phyloP scores from a whole-genome alignment of 768 basidiomycete species.

The Tricholoma sp. region DNA sequence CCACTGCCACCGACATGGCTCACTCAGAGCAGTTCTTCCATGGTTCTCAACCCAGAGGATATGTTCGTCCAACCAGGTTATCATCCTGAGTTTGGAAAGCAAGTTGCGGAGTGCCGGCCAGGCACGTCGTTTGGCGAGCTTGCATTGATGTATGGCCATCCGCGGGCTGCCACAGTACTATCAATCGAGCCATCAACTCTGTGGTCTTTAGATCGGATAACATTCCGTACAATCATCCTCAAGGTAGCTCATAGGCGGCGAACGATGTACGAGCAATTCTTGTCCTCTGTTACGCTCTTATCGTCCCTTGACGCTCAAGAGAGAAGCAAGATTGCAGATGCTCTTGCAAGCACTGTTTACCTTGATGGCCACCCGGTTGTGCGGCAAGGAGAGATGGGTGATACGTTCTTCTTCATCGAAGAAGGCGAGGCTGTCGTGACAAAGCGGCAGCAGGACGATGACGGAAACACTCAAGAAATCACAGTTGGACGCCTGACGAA shows the following conservation, averaged over 20 bases:
- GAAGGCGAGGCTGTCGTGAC: slow-evolving; percentile 88
- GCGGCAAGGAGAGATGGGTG: slow-evolving; percentile 89
- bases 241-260: slow-evolving; percentile 87
- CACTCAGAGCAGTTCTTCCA: slow-evolving; percentile 35
- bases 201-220: slow-evolving; percentile 96
- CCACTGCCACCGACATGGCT: slow-evolving; percentile 59
- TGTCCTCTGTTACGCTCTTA: slow-evolving; percentile 85
- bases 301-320: slow-evolving; percentile 83
- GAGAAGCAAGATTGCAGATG: slow-evolving; percentile 96
- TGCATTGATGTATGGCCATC: slow-evolving; percentile 97
- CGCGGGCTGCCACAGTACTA: slow-evolving; percentile 90
- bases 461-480: slow-evolving; percentile 57
- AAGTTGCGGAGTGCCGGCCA: slow-evolving; percentile 79
- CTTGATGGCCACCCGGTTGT: slow-evolving; percentile 86
- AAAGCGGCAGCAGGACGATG: slow-evolving; percentile 59
- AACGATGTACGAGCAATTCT: slow-evolving; percentile 95
- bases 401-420: slow-evolving; percentile 97
- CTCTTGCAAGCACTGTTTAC: slow-evolving; percentile 79
- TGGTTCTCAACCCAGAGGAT: slow-evolving; percentile 37
- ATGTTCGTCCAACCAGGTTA: slow-evolving; percentile 60
- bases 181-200: slow-evolving; percentile 78
- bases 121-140: slow-evolving; percentile 93
- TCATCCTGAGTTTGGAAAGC: slow-evolving; percentile 69
- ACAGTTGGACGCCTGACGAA: slow-evolving; percentile 73
- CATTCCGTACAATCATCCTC: slow-evolving; percentile 96